A percentile compares a stretch with the other conserved stretches of the same genome.
phyloP scores from a whole-genome alignment of 192 early-diverging fungal species.

The Gigaspora rosea region DNA sequence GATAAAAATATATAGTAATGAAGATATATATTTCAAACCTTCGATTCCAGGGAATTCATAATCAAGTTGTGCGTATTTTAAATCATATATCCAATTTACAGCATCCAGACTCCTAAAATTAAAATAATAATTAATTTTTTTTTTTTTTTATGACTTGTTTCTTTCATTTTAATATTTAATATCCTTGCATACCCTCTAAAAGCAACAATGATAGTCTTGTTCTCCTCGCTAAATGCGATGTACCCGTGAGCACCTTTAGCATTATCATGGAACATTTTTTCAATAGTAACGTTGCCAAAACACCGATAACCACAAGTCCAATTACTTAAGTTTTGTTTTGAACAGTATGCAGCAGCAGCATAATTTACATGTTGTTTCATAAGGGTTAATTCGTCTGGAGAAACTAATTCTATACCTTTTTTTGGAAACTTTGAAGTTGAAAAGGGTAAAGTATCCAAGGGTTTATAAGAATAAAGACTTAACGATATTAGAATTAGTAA shows the following conservation, averaged over 20 bases:
- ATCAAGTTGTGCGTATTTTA: conserved; percentile 5
- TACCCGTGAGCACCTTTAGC: conserved; percentile 19
- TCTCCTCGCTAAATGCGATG: background rate
- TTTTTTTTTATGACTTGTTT: background rate
- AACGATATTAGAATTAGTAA: no score
- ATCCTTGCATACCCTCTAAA: conserved; percentile 10
- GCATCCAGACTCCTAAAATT: conserved; percentile 8
- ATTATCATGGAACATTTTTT: conserved; percentile 14
- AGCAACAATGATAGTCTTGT: conserved; percentile 3
- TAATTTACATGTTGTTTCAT: background rate
- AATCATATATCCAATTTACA: conserved; percentile 13
- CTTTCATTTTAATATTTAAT: background rate
- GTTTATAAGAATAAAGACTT: no score
- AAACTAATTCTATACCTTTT: no score
- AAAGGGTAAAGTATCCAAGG: no score
- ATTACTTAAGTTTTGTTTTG: background rate
- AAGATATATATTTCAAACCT: background rate
- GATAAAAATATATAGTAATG: background rate
- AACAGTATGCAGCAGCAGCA: conserved; percentile 19
- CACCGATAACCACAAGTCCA: conserved; percentile 15
- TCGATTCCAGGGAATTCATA: conserved; percentile 8
- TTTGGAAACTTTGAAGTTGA: no score
- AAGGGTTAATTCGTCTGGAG: no score
- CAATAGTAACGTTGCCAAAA: conserved; percentile 18
- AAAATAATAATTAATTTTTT: background rate